A percentile compares a stretch with the other conserved stretches of the same genome.
Conservation (phyloP, 202 grass and related monocot species). For the Schoenoplectus tabernaemontani region DNA sequence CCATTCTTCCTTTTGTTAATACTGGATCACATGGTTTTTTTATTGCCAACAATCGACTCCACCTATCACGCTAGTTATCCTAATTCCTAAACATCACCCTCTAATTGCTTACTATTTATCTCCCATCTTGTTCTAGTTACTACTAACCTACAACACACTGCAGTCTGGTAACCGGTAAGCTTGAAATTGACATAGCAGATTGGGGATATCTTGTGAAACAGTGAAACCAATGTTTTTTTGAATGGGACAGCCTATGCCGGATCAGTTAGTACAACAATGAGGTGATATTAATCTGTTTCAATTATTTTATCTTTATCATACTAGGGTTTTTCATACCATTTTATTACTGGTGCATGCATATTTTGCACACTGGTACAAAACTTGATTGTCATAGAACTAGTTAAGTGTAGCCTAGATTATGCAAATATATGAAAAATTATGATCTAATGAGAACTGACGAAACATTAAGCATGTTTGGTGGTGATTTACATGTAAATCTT, state of each 20-base stretch:
- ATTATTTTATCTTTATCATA: not conserved
- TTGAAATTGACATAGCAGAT: not conserved
- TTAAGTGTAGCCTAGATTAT: not conserved
- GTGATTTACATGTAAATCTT: not conserved
- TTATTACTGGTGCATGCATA: not conserved
- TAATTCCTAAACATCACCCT: too few species aligned
- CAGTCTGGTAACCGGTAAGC: not conserved
- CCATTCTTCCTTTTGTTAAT: not conserved
- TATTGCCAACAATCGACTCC: not conserved
- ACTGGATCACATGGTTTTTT: not conserved
- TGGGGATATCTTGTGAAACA: not conserved
- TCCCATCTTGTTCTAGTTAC: not conserved
- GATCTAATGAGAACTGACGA: not conserved
- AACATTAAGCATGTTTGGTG: not conserved
- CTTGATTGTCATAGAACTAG: not conserved
- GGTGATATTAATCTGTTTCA: not conserved
- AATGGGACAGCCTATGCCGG: not conserved
- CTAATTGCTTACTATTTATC: not conserved
- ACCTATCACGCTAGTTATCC: too few species aligned
- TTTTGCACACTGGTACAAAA: not conserved
- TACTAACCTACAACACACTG: not conserved
- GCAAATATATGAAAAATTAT: not conserved
- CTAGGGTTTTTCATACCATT: not conserved
- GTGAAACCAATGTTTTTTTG: not conserved
- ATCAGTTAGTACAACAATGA: not conserved